Percentiles rank a stretch among this genome's conserved stretches.
These are phyloP conservation scores for Candida sithepensis DNA, from an alignment of 805 yeast genomes.

Conservation along the genomic window DNA sequence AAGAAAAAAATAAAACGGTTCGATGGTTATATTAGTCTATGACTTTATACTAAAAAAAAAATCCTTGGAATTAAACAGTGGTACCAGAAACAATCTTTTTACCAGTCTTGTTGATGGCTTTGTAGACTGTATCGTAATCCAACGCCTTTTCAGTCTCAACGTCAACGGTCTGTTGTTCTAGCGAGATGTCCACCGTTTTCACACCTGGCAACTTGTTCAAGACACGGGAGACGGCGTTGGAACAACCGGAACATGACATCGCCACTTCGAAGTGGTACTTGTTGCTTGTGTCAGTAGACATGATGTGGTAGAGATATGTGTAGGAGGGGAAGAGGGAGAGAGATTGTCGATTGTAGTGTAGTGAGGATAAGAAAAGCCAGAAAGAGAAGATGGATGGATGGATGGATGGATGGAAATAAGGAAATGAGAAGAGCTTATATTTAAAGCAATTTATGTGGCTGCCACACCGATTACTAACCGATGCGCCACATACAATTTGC, in stretches of 20 bases:
- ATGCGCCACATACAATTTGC: not conserved
- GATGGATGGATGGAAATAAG: too few relatives aligned
- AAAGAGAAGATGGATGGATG: too few relatives aligned
- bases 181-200: slow-evolving; percentile 63
- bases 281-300: slow-evolving; percentile 30
- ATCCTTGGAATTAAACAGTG: slow-evolving; percentile 28
- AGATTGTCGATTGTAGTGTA: too few relatives aligned
- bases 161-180: slow-evolving; percentile 78
- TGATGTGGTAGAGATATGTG: not conserved
- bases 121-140: slow-evolving; percentile 74
- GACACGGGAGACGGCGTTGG: slow-evolving; percentile 79
- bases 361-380: too few relatives aligned
- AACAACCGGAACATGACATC: slow-evolving; percentile 87
- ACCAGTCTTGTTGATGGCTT: slow-evolving; percentile 85
- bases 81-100: slow-evolving; percentile 73
- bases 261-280: slow-evolving; percentile 77
- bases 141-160: slow-evolving; percentile 56
- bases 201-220: slow-evolving; percentile 72
- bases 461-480: not conserved
- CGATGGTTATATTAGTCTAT: too few relatives aligned
- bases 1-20: too few relatives aligned
- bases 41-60: too few relatives aligned
- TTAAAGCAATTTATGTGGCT: not conserved
- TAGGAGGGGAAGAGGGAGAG: too few relatives aligned
- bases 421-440: too few relatives aligned